phyloP scores from a whole-genome alignment of 192 early-diverging fungal species.

The Coemansia sp. region DNA sequence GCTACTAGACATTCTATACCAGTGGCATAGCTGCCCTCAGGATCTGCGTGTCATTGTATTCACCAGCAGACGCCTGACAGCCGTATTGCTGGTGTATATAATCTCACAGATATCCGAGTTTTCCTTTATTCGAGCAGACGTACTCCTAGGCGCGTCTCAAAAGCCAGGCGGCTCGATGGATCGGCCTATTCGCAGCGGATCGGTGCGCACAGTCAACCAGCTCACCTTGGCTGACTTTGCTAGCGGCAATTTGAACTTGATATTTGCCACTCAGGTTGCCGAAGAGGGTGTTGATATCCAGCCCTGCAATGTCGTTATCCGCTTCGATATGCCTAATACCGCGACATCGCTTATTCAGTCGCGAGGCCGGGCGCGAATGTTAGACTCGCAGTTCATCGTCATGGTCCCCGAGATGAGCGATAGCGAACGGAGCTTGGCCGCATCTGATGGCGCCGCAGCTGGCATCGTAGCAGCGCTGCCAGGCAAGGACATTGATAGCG shows the following conservation, averaged over 20 bases:
- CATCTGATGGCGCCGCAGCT: not conserved
- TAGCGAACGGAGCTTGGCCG: not conserved
- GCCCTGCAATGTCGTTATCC: conserved; percentile 83
- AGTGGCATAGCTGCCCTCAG: conserved; percentile 40
- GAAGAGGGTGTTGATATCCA: conserved; percentile 96
- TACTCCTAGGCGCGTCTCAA: conserved; percentile 36
- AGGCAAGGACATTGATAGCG: not conserved
- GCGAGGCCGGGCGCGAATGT: conserved; percentile 79
- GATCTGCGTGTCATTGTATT: conserved; percentile 91
- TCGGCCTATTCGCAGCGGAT: conserved; percentile 40
- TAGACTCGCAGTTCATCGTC: conserved; percentile 71
- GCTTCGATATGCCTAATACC: conserved; percentile 78
- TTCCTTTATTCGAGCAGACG: conserved; percentile 40
- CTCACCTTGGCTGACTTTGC: conserved; percentile 67
- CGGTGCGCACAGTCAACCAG: conserved; percentile 27
- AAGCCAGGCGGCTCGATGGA: conserved; percentile 23
- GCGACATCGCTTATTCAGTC: conserved; percentile 84
- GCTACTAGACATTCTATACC: conserved; percentile 63
- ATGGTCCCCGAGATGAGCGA: conserved; percentile 57
- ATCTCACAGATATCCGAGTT: conserved; percentile 58
- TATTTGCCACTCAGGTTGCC: conserved; percentile 90
- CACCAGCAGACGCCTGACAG: conserved; percentile 70
- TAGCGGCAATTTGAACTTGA: conserved; percentile 65
- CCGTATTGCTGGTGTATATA: conserved; percentile 57
- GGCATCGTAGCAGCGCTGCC: not conserved